Evolutionary conservation across 768 basidiomycete genomes (phyloP).

Genomic region (Tephrocybe sp.): DNA sequence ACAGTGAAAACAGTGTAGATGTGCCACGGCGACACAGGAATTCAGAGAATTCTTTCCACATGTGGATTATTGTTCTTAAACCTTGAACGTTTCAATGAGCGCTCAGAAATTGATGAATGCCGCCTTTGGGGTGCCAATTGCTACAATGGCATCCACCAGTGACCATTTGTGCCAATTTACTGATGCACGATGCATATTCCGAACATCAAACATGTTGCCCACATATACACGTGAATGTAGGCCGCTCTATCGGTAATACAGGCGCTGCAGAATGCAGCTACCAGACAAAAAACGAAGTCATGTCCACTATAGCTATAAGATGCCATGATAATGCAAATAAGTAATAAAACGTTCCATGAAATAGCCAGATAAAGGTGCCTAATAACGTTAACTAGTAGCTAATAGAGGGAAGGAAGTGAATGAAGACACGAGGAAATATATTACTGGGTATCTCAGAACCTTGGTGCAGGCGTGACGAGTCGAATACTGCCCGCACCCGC

Average conservation of each 20-base stretch:
- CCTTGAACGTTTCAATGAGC: no score
- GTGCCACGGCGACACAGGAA: no score
- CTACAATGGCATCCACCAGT: no score
- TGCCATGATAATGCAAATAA: conserved; percentile 3
- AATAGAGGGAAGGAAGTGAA: background rate
- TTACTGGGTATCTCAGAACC: conserved; percentile 4
- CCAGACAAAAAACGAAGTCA: conserved; percentile 1
- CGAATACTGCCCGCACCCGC: conserved; percentile 11
- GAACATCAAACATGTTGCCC: no score
- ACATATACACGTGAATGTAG: background rate
- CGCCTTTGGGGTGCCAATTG: no score
- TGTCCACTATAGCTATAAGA: conserved; percentile 13
- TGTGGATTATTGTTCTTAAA: no score
- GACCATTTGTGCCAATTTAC: no score
- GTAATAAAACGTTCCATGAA: conserved; percentile 4
- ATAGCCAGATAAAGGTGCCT: background rate
- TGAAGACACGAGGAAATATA: background rate
- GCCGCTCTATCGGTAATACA: conserved; percentile 13
- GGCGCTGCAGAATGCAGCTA: conserved; percentile 3
- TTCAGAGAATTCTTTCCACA: no score
- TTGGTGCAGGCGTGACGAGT: conserved; percentile 12
- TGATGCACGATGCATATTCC: no score
- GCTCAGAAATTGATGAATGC: no score
- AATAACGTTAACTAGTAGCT: no score
- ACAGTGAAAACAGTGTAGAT: no score